These are phyloP conservation scores for Thielaviopsis musarum DNA, from an alignment of 2,329 filamentous ascomycete genomes.

Conservation along the genomic window DNA sequence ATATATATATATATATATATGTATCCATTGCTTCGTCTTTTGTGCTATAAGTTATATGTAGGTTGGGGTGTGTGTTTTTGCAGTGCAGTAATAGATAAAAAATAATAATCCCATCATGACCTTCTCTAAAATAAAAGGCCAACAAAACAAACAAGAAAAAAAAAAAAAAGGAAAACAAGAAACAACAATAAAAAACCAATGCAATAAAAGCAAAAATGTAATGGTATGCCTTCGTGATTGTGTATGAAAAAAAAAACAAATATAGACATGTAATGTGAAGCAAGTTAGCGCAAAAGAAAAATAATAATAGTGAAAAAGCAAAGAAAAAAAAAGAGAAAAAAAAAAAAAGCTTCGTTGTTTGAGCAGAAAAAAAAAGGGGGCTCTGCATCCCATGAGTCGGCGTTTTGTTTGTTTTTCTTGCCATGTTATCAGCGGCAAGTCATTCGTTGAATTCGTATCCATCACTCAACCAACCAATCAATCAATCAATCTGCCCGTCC, in stretches of 20 bases:
- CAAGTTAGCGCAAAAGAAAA: neutral
- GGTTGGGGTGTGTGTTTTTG: too few relatives aligned
- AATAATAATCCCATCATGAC: too few relatives aligned
- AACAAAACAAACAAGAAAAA: neutral
- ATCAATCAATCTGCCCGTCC: too few relatives aligned
- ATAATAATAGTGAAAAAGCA: neutral
- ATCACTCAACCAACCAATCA: too few relatives aligned
- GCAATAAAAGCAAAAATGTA: neutral
- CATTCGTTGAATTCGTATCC: too few relatives aligned
- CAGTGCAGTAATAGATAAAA: too few relatives aligned
- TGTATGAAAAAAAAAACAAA: neutral
- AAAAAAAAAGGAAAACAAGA: neutral
- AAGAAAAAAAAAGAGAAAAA: neutral
- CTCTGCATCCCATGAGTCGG: neutral
- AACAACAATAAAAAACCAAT: slow-evolving; percentile 1
- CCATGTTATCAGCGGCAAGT: too few relatives aligned
- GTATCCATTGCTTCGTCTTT: neutral
- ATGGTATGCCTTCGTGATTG: neutral
- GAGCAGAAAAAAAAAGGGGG: neutral
- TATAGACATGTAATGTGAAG: neutral
- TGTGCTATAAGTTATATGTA: neutral
- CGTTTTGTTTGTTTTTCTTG: too few relatives aligned
- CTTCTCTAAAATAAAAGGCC: neutral
- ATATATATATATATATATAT: neutral
- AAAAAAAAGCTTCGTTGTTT: neutral